A percentile compares a stretch with the other conserved stretches of the same genome.
phyloP scores from a whole-genome alignment of 306 rosid genomes.

The Senna tora region DNA sequence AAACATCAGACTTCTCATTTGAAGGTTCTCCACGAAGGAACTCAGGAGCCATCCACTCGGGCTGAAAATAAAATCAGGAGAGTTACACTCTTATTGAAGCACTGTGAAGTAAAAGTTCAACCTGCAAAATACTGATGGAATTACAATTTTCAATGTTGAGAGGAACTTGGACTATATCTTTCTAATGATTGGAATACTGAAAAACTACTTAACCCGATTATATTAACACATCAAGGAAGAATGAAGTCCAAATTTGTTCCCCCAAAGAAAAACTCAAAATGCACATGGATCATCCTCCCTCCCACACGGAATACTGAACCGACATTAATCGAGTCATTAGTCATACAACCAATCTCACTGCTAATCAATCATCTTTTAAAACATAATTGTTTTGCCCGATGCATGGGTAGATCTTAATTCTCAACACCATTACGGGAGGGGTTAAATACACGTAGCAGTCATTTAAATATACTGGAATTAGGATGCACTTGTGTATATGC shows the following conservation, averaged over 20 bases:
- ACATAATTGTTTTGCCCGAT: neutral
- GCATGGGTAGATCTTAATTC: slow-evolving; percentile 21
- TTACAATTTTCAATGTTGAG: slow-evolving; percentile 38
- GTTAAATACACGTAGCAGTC: slow-evolving; percentile 9
- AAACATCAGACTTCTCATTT: slow-evolving; percentile 92
- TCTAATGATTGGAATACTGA: slow-evolving; percentile 23
- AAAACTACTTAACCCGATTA: slow-evolving; percentile 8
- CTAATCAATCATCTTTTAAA: slow-evolving; percentile 3
- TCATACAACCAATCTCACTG: slow-evolving; percentile 5
- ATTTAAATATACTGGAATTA: slow-evolving; percentile 10
- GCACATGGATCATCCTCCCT: neutral
- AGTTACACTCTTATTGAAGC: slow-evolving; percentile 58
- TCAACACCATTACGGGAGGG: slow-evolving; percentile 20
- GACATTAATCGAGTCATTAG: slow-evolving; percentile 6
- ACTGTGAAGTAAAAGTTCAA: slow-evolving; percentile 52
- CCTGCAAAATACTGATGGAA: slow-evolving; percentile 58
- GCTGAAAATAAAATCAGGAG: slow-evolving; percentile 80
- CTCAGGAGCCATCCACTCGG: slow-evolving; percentile 99
- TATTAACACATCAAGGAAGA: slow-evolving; percentile 5
- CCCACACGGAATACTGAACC: neutral
- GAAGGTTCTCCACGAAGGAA: slow-evolving; percentile 98
- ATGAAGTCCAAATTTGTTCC: slow-evolving; percentile 5
- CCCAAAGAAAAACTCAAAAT: slow-evolving; percentile 4
- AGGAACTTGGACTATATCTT: slow-evolving; percentile 26
- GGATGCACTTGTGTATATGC: slow-evolving; percentile 4